Evolutionary conservation across 169 alveolate species (phyloP).

Genomic region (Plasmodium yoelii): DNA sequence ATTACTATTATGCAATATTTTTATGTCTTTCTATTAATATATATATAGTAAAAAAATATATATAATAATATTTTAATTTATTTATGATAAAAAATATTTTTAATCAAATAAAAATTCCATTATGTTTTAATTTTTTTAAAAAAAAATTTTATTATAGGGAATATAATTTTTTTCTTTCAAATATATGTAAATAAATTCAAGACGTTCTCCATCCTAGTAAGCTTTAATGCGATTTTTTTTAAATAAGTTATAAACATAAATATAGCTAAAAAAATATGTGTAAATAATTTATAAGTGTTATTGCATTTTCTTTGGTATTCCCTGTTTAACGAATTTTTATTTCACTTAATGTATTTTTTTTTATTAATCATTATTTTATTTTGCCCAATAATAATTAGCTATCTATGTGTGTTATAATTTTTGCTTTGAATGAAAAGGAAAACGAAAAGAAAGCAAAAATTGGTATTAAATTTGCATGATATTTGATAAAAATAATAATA

Average conservation of each 20-base stretch:
- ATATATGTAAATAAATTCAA: slow-evolving; percentile 9
- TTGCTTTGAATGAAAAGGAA: too few species aligned
- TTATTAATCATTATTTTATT: not conserved
- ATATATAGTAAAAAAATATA: too few species aligned
- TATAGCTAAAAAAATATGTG: slow-evolving; percentile 1
- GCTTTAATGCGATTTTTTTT: slow-evolving; percentile 4
- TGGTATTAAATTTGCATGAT: too few species aligned
- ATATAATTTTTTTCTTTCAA: not conserved
- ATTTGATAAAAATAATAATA: too few species aligned
- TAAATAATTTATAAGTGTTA: slow-evolving; percentile 2
- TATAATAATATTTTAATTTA: not conserved
- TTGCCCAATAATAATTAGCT: not conserved
- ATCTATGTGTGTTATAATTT: too few species aligned
- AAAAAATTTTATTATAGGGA: not conserved
- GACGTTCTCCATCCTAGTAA: slow-evolving; percentile 17
- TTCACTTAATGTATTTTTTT: not conserved
- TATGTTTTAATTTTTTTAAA: not conserved
- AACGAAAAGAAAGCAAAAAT: too few species aligned
- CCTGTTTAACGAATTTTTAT: not conserved
- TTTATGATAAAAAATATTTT: not conserved
- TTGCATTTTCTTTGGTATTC: not conserved
- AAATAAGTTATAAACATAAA: not conserved
- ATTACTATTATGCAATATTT: slow-evolving; percentile 9
- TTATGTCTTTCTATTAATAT: not conserved
- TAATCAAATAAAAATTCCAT: not conserved